Base-by-base conservation (phyloP, 192 early-diverging fungal species). In the Endogone sp. region DNA sequence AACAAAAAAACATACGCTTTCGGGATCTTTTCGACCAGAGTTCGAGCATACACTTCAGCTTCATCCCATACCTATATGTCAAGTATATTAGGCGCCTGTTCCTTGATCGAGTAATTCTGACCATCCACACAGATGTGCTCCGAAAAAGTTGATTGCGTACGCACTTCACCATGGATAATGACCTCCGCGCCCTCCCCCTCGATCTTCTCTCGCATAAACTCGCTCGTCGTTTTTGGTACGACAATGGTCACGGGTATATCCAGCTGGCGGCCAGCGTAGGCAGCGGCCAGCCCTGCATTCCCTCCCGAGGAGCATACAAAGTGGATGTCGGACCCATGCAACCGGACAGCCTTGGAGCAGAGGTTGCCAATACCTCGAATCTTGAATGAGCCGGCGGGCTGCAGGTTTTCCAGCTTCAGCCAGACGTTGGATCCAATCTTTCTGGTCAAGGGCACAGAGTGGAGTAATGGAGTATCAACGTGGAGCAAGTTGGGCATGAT, bases 301-400 rank as follows among this genome's bases (percentile, higher is more conserved):
- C 82, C 83, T 9, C 87, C 87, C 27, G 85, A 85, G 3, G 84
- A 82, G 13, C 83, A 80, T 1, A 92, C 81, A 60, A 90, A 66
- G 22, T 81, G 84, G 23, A 80, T 72, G 30, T 79, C 58, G 26
- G 79, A 44, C 3, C 78, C 77, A 54, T 81, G 80, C 9, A 10
- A 6, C 28, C 77, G 26, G 11, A 81, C 63, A 9, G 87, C 87
- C 61, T 79, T 78, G 55, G 76, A 76, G 60, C 84, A 86, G 67
- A 88, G 82, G 58, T 79, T 64, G 22, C 91, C 91, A 13, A 92
- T 73, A 20, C 91, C 89, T 71, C 88, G 79, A 54, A 90, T 88
- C 71, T 92, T 92, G 65, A 89, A 89, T n/a, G 91, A 92, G 66
- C 89, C 88, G 4, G 87, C 85, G 11, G 88, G 88, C 65, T 92